Evolutionary conservation across 2,329 filamentous ascomycete species (phyloP), one percentile per base, ranked within the genome.

Genomic region (Xylariaceae sp.): DNA sequence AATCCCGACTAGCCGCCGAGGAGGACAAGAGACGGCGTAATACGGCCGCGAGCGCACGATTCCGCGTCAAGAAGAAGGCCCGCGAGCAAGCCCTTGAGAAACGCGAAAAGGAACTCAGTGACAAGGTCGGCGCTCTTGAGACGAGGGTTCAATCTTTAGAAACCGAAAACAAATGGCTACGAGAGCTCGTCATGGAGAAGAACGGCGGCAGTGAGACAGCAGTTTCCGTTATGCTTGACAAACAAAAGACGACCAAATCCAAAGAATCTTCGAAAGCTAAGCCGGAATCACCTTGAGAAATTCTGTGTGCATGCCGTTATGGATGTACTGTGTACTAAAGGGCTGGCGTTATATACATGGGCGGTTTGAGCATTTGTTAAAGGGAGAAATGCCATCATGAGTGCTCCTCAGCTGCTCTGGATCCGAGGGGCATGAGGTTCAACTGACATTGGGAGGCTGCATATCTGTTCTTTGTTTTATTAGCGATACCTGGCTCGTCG

Each of bases 51-150:
- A 90, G 85, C 55, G 89, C 89, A 16, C 85, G 89, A 40, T 95
- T 95, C 77, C 85, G 89, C 48, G 82, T 93, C 64, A 95, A 95
- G 82, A 95, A 95, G 84, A 95, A 95, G 80, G 88, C 93, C 70
- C 85, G 89, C 40, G 89, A 95, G 72, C 86, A 91, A 67, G 85
- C 87, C 7, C 80, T 94, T 42, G 88, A 92, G 67, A 82, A 82
- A 60, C 85, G 82, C 3, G 84, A 88, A 58, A 89, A 90, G 67
- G 89, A 94, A 56, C 87, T 92, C 69, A 80, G 80, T 22, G 86
- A 93, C 37, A 90, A 90, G 70, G 86, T 91, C 41, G 74, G 79
- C 16, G 73, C 74, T 16, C 76, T 95, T 6, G 87, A 94, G 68
- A 76, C 76, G 58, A 81, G 82, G 47, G 84, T 93, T 44, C 77